Percentiles rank a stretch among this genome's conserved stretches.
Evolutionary conservation across 176 grass and related monocot genomes (phyloP).

Genomic region (Cocos nucifera): DNA sequence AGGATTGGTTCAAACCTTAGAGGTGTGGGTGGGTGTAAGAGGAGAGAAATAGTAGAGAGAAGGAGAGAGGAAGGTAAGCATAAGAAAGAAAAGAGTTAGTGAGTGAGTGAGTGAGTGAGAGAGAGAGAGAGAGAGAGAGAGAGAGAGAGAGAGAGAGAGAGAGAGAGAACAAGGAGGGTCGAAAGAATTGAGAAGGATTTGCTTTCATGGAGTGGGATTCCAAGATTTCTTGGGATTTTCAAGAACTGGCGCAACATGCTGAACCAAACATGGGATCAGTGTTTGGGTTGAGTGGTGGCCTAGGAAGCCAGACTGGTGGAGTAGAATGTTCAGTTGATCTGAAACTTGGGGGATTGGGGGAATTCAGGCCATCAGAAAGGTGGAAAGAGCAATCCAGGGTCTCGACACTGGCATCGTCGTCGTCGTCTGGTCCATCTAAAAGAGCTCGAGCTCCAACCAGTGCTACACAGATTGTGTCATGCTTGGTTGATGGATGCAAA

Average conservation of each 20-base stretch:
- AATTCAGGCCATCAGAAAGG: constrained; percentile 10
- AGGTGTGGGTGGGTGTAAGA: too few relatives aligned
- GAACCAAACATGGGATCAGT: constrained; percentile 9
- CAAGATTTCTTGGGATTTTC: constrained; percentile 36
- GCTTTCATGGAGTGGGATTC: constrained; percentile 57
- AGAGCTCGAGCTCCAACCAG: constrained; percentile 16
- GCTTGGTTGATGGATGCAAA: constrained; percentile 62
- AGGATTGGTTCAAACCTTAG: too few relatives aligned
- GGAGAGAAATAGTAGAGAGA: too few relatives aligned
- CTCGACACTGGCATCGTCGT: background rate
- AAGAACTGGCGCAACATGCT: constrained; percentile 24
- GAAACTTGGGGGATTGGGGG: constrained; percentile 22
- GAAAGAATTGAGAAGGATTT: background rate
- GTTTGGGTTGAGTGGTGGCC: constrained; percentile 15
- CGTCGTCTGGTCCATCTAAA: constrained; percentile 5
- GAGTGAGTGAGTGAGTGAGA: too few relatives aligned
- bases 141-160: background rate
- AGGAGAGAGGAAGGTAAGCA: too few relatives aligned
- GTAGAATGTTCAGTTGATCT: constrained; percentile 43
- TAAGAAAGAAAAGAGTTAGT: too few relatives aligned
- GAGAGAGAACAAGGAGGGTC: background rate
- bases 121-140: background rate
- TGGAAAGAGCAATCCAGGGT: constrained; percentile 15
- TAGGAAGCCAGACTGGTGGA: constrained; percentile 14
- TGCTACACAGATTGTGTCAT: constrained; percentile 20